These are phyloP conservation scores for Diplodia scrobiculata DNA, from an alignment of 2,329 filamentous ascomycete genomes.

Conservation along the genomic window DNA sequence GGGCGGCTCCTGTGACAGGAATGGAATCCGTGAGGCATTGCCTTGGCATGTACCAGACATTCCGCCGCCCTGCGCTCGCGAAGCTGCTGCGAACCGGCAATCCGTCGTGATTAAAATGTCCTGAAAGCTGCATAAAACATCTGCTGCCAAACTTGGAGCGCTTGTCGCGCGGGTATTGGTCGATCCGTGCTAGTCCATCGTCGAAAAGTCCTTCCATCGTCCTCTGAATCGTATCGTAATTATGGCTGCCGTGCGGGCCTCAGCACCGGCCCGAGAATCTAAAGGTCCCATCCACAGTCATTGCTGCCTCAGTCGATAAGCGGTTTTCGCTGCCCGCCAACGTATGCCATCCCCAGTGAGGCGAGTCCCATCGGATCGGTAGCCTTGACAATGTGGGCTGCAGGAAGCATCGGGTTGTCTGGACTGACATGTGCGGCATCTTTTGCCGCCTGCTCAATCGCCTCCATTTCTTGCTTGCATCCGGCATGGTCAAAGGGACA, in stretches of 20 bases:
- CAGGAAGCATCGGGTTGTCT: constrained; percentile 89
- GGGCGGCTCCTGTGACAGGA: not conserved
- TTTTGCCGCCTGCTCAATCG: constrained; percentile 92
- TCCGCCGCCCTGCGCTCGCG: constrained; percentile 3
- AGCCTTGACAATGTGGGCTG: constrained; percentile 76
- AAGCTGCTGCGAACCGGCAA: not conserved
- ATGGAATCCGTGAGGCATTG: constrained; percentile 22
- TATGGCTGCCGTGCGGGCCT: constrained; percentile 2
- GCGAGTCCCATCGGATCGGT: constrained; percentile 68
- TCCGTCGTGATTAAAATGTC: not conserved
- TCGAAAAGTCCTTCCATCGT: constrained; percentile 5
- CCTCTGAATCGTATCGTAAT: constrained; percentile 17
- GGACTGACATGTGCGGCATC: constrained; percentile 86
- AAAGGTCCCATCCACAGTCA: constrained; percentile 6
- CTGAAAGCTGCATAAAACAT: not conserved
- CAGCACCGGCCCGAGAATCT: constrained; percentile 12
- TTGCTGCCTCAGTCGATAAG: constrained; percentile 62
- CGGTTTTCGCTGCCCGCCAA: constrained; percentile 63
- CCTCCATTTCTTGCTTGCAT: constrained; percentile 98
- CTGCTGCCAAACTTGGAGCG: constrained; percentile 9
- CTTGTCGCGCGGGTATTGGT: constrained; percentile 9
- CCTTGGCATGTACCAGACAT: constrained; percentile 22
- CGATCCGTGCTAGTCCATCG: constrained; percentile 4
- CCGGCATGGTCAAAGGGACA: constrained; percentile 93
- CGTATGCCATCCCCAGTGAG: constrained; percentile 63